Base-by-base conservation (phyloP, 331 rosid species). In the Malus hybrid region DNA sequence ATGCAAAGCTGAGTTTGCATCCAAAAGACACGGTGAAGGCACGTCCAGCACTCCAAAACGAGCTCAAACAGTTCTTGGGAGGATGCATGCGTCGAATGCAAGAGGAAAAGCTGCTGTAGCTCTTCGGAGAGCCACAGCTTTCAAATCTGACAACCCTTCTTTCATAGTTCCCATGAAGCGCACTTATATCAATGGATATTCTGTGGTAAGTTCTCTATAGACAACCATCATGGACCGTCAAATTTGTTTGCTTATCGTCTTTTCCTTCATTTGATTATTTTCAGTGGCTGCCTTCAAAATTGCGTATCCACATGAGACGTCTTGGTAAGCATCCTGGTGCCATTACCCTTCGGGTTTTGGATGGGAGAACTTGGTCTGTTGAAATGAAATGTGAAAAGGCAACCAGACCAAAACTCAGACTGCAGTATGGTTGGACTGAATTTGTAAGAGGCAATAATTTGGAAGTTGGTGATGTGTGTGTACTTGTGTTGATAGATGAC, bases 381-480 rank as follows among this genome's bases (percentile, higher is more conserved):
- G 8, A 13, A 2, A 20, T 67, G 10, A 26, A 67, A 11, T 20
- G 10, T 67, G 56, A 42, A 44, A 22, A 5, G 46, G 64, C 7
- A 60, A 60, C 5, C 5, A 3, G 11, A n/a, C 13, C 4, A 57
- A 57, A 57, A 57, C 5, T 4, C 32, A 22, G 7, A 24, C 8
- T 60, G 14, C 32, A 60, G 6, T 22, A 11, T 60, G 64, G 64
- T 22, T 85, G 87, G 87, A 63, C 2, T 52, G 10, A 7, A 20
- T 85, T 87, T 69, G 75, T 19, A 10, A 14, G 9, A 20, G 80
- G 30, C n/a, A 71, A 72, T 58, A 33, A 20, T 72, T 72, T 72
- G 33, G 10, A 57, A 24, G 24, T 24, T 24, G 24, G 24, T 24
- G 24, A 24, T 24, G 24, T 24, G 24, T 24, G 24, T 1, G 24